Evolutionary conservation across 371 early-diverging fungal species (phyloP), one percentile per base, ranked within the genome.

Genomic region (Mortierella sp.): DNA sequence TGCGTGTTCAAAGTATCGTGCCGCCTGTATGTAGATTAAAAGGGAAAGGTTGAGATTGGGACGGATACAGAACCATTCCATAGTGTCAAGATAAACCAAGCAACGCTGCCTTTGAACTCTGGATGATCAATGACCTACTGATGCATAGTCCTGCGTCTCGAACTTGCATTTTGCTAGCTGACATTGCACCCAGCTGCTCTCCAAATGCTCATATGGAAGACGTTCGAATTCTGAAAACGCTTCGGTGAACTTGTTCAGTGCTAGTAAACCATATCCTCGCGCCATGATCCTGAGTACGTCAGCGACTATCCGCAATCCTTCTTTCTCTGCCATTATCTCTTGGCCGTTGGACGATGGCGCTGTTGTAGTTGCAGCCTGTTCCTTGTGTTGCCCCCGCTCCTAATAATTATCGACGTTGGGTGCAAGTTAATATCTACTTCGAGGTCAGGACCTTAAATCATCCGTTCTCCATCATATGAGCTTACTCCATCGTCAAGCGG

Each of bases 111-210:
- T n/a, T n/a, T n/a, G n/a, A n/a, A n/a, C n/a, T n/a, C n/a, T n/a
- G n/a, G n/a, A n/a, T n/a, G n/a, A n/a, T n/a, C n/a, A 34, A 34
- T 34, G 34, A 34, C 34, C 34, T 81, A 85, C 87, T 72, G 70
- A 78, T 4, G 67, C 62, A 58, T 87, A 88, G 48, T 89, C 80
- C 0, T 80, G 85, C 60, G 84, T 72, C 67, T 87, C 90, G 70
- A 86, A 89, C 53, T 81, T 81, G 23, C 81, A 73, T 28, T 85
- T 86, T 3, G 84, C 91, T n/a, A 89, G 62, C 69, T 87, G 72
- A 10, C 82, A 80, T 34, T 81, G 79, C 0, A 86, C 84, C 86
- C 89, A 88, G 0, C 85, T 85, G 2, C 87, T 82, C 48, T 83
- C 61, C 23, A 76, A 64, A 45, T 88, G 89, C 18, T 74, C 73